Evolutionary conservation across 2,329 filamentous ascomycete species (phyloP), one percentile per base, ranked within the genome.

Genomic region (Rutstroemia sydowiana): DNA sequence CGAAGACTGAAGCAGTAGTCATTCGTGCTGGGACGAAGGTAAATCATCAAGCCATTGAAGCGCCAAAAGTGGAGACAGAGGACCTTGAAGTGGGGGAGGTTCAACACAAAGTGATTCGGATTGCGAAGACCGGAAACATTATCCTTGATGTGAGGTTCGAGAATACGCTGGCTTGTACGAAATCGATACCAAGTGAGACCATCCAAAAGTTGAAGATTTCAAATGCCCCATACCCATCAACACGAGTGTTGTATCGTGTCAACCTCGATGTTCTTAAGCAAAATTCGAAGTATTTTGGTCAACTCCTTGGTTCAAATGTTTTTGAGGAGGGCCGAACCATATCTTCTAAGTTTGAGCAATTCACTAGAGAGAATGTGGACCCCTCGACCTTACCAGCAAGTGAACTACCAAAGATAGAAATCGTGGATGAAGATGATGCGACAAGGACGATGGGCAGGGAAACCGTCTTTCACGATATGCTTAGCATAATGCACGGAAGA

Each of bases 261-360:
- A 74, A 76, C 46, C 69, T 82, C 1, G 70, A 70, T 11, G 70
- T 70, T 0, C 71, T 90, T 31, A 78, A 75, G 66, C 72, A 72
- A 55, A 74, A 79, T 55, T 89, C 85, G 5, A 78, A 77, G 52
- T 90, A 88, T 66, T 90, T 90, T 65, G 75, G 74, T 51, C 81
- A 79, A 52, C 74, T 90, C 14, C 73, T 90, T 2, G 77, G 79
- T 9, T 78, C 83, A 55, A 73, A 72, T 2, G 40, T 40, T 72
- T 79, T 51, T 87, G 88, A 64, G 71, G 75, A 49, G 84, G 90
- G 69, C 78, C 79, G 7, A 73, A 73, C 44, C 32, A 72, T 89
- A 37, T 67, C 73, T 10, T 70, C 71, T 2, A 70, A 72, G 5
- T 75, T 85, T 40, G 71, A 69, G 5, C 66, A 68, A 3, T 71